These are phyloP conservation scores for Geranium incanum DNA, from an alignment of 441 rosid genomes.

Conservation along the genomic window DNA sequence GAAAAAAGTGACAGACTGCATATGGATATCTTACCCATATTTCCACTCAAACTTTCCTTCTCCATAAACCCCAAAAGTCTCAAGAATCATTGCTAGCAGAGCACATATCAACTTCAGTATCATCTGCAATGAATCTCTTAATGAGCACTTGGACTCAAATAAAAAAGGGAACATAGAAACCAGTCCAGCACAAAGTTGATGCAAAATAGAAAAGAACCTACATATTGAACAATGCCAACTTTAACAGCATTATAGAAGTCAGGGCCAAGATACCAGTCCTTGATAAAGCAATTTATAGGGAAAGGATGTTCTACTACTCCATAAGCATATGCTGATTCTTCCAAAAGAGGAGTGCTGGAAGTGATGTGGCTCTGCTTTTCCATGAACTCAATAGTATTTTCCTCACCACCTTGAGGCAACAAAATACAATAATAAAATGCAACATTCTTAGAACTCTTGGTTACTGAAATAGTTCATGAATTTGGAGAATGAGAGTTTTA, in stretches of 20 bases:
- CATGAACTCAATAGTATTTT: conserved; percentile 81
- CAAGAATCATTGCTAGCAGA: conserved; percentile 75
- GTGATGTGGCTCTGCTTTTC: conserved; percentile 59
- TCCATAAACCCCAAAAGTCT: conserved; percentile 87
- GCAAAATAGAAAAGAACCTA: conserved; percentile 33
- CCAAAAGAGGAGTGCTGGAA: conserved; percentile 70
- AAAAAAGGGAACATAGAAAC: conserved; percentile 6
- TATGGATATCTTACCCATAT: conserved; percentile 55
- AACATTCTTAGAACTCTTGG: not conserved
- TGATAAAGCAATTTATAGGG: conserved; percentile 61
- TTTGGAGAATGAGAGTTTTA: not conserved
- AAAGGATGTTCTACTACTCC: conserved; percentile 94
- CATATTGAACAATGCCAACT: conserved; percentile 95
- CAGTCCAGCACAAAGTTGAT: conserved; percentile 10
- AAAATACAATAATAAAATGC: conserved; percentile 2
- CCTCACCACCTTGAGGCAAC: conserved; percentile 69
- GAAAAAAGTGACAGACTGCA: conserved; percentile 7
- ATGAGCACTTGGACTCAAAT: conserved; percentile 17
- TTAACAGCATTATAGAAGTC: conserved; percentile 83
- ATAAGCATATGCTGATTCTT: conserved; percentile 54
- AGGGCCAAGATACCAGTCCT: conserved; percentile 81
- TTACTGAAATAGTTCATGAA: not conserved
- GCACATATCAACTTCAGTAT: conserved; percentile 89
- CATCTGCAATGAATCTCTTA: conserved; percentile 45
- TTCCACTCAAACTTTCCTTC: conserved; percentile 94